phyloP scores from a whole-genome alignment of 106 monocot species.

The Amphibolis antarctica region DNA sequence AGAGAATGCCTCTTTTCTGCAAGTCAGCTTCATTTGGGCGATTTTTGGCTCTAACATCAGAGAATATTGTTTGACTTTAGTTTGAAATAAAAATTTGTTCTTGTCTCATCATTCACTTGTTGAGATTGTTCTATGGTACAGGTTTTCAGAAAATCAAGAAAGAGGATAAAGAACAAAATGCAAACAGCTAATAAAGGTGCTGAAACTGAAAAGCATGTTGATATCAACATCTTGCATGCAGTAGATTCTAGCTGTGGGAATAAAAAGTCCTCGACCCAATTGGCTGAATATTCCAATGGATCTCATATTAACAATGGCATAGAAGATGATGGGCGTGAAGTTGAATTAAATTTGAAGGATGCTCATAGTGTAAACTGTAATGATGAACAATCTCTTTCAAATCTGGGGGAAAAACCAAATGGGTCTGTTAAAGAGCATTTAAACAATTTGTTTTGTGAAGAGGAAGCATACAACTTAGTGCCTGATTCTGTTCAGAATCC shows the following conservation, averaged over 20 bases:
- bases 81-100: background rate
- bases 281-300: constrained; percentile 5
- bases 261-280: constrained; percentile 14
- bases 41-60: background rate
- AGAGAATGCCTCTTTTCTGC: no score
- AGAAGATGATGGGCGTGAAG: background rate
- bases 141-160: constrained; percentile 79
- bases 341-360: no score
- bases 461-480: constrained; percentile 10
- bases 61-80: no score
- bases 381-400: background rate
- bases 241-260: constrained; percentile 11
- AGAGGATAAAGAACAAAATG: constrained; percentile 39
- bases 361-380: no score
- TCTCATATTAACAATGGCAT: background rate
- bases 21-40: background rate
- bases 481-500: constrained; percentile 8
- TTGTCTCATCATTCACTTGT: background rate
- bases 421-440: background rate
- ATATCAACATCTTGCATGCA: constrained; percentile 4
- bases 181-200: constrained; percentile 14
- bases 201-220: constrained; percentile 16
- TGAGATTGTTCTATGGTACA: constrained; percentile 13
- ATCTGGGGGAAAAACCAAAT: background rate
- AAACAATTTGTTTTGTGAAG: constrained; percentile 6